Base-by-base conservation (phyloP, 2,329 filamentous ascomycete genomes). In the Aaosphaeria pasadenensis region DNA sequence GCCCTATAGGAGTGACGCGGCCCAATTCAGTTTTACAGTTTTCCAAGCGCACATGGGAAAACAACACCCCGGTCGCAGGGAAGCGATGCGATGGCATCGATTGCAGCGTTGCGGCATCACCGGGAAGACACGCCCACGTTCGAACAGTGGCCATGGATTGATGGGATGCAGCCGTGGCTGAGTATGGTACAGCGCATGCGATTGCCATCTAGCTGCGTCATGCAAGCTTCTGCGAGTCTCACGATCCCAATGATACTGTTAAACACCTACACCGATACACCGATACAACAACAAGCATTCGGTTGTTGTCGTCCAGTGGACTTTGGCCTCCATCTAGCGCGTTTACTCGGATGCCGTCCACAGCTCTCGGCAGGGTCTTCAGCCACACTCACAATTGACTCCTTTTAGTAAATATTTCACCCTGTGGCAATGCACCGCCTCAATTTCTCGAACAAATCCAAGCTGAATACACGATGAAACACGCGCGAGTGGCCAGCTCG, bases 171-270 rank as follows among this genome's bases (percentile, higher is more conserved):
- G 64, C 61, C 57, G 64, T 69, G 39, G 39, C 39, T 58, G 63
- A 52, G 30, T 53, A 63, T 57, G 63, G 55, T 13, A 43, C 45
- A 39, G 43, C 56, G 58, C 49, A 56, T 63, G 62, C 64, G 57
- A 60, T 53, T 24, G 53, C 50, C 45, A 55, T 53, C 62, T 63
- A 62, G 62, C 53, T 64, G 63, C 64, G 63, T 64, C 46, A 58
- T 50, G 51, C 51, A 55, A 24, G 17, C 17, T 24, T 24, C 17
- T 24, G 35, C 55, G 54, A 33, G 33, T 28, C 55, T 50, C 50
- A 41, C 33, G 43, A 38, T 47, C 58, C 53, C 53, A 63, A 66
- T 67, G 64, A 63, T 62, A 56, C 55, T 44, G 50, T 48, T 51
- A 54, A 50, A 54, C 51, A 49, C 54, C 47, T 57, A 55, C 55